Conservation (phyloP, 768 basidiomycete species). For the Crucibulum laeve region DNA sequence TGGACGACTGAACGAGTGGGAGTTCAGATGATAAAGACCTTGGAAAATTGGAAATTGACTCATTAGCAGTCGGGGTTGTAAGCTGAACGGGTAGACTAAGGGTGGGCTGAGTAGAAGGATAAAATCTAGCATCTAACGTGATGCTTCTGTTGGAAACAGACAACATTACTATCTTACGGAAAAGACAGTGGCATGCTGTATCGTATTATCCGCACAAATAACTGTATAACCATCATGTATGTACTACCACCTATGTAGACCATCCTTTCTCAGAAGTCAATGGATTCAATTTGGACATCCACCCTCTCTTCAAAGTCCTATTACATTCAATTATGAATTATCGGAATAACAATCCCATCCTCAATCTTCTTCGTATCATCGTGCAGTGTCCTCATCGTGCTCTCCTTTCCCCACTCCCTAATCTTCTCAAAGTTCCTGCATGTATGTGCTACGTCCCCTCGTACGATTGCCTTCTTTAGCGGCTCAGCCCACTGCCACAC, state of each 20-base stretch:
- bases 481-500: slow-evolving; percentile 18
- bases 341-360: not conserved
- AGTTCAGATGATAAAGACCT: too few relatives aligned
- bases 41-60: too few relatives aligned
- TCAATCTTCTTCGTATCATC: not conserved
- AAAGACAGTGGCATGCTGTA: not conserved
- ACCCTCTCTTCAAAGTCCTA: too few relatives aligned
- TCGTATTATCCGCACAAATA: not conserved
- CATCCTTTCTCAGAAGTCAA: not conserved
- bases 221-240: not conserved
- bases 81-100: too few relatives aligned
- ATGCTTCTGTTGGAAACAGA: too few relatives aligned
- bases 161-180: too few relatives aligned
- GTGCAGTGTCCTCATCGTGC: not conserved
- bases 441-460: slow-evolving; percentile 9
- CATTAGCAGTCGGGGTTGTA: too few relatives aligned
- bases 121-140: not conserved
- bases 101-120: too few relatives aligned
- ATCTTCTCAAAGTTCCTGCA: slow-evolving; percentile 16
- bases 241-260: not conserved
- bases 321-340: not conserved
- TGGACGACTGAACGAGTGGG: too few relatives aligned
- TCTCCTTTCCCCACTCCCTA: slow-evolving; percentile 12
- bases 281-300: too few relatives aligned
- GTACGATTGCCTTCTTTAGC: not conserved